Conservation (phyloP, 2,329 filamentous ascomycete species). For the Chalaropsis thielavioides region DNA sequence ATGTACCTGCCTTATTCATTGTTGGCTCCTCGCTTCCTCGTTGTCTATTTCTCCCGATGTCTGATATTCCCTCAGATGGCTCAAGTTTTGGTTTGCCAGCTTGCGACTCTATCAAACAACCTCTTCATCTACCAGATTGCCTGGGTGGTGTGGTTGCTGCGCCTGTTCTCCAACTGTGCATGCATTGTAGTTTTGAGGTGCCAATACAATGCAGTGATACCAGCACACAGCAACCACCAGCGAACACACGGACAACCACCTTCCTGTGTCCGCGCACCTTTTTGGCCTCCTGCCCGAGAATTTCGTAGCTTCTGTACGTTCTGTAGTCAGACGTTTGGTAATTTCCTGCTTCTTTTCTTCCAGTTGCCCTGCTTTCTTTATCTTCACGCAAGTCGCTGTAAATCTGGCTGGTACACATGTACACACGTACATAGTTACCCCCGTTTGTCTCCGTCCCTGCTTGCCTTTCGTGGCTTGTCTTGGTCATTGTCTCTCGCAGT, state of each 20-base stretch:
- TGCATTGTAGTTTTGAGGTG: no score
- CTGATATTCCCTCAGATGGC: background rate
- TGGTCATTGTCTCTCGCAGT: background rate
- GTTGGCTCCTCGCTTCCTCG: background rate
- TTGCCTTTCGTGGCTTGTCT: background rate
- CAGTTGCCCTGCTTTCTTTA: no score
- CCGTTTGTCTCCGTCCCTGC: background rate
- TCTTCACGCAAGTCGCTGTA: no score
- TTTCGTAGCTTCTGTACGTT: background rate
- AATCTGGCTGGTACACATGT: no score
- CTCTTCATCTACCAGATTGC: background rate
- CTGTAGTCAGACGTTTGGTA: no score
- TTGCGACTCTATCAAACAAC: background rate
- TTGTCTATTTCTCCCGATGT: background rate
- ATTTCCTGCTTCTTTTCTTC: background rate
- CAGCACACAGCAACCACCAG: no score
- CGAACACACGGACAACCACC: no score
- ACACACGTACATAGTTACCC: no score
- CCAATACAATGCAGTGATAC: no score
- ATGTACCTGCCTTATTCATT: background rate
- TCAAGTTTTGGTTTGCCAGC: background rate
- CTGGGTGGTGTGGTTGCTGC: background rate
- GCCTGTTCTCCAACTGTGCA: background rate
- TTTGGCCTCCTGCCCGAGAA: background rate
- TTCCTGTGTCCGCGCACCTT: no score